Conservation (phyloP, 176 grass and related monocot genomes). For the Raddia guianensis region DNA sequence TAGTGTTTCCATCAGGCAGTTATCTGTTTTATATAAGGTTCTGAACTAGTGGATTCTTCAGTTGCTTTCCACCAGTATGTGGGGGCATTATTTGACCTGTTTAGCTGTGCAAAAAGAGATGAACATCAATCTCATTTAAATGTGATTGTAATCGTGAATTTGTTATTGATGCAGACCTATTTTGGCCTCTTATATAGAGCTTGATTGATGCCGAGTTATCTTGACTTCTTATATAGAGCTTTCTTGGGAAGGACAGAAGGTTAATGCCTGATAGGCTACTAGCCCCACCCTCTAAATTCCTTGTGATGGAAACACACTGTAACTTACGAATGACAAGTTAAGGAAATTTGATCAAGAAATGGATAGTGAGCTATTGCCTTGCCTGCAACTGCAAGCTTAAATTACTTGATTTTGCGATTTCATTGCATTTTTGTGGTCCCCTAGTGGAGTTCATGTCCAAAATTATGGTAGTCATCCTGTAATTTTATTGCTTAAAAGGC, state of each 20-base stretch:
- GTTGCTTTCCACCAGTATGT: not conserved
- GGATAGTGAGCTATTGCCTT: not conserved
- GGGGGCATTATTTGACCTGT: not conserved
- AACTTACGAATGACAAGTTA: not conserved
- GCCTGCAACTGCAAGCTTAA: not conserved
- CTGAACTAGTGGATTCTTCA: not conserved
- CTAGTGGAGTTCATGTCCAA: not conserved
- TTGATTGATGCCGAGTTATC: no score
- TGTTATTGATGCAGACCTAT: not conserved
- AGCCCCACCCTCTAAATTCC: not conserved
- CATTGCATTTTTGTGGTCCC: not conserved
- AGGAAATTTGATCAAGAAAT: not conserved
- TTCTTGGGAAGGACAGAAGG: not conserved
- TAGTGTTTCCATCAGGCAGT: not conserved
- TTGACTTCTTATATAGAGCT: no score
- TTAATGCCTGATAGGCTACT: not conserved
- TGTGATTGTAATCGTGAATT: not conserved
- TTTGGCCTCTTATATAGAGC: not conserved
- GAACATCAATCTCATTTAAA: not conserved
- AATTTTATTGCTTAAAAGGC: not conserved
- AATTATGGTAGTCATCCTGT: not conserved
- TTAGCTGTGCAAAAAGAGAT: not conserved
- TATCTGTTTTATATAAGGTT: constrained; percentile 6
- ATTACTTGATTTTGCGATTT: not conserved
- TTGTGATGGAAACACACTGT: not conserved